phyloP scores from a whole-genome alignment of 2,329 filamentous ascomycete genomes.

The Trichoderma endophyticum region DNA sequence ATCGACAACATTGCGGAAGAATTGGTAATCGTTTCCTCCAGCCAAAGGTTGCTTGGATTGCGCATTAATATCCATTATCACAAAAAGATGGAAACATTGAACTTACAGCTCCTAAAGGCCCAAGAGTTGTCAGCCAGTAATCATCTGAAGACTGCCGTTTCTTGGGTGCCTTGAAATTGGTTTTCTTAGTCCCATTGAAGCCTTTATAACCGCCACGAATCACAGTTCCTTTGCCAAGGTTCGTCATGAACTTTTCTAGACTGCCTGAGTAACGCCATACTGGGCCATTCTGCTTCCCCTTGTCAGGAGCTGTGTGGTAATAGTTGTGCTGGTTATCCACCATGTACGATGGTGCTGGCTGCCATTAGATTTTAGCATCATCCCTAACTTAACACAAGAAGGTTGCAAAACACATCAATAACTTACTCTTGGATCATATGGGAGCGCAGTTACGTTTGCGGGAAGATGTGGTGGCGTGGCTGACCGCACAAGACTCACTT shows the following conservation, averaged over 20 bases:
- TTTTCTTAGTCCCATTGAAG: background rate
- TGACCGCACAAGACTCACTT: background rate
- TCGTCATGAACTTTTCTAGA: background rate
- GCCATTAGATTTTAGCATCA: background rate
- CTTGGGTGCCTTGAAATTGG: background rate
- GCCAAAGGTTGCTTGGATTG: background rate
- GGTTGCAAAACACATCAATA: background rate
- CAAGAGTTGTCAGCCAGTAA: background rate
- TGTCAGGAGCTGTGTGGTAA: background rate
- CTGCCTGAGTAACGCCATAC: background rate
- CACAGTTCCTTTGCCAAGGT: background rate
- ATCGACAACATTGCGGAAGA: background rate
- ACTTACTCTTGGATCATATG: background rate
- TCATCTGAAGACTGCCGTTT: background rate
- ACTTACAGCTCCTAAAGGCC: background rate
- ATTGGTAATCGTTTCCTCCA: background rate
- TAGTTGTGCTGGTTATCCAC: background rate
- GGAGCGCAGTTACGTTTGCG: background rate
- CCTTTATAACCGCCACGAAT: background rate
- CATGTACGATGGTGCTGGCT: background rate
- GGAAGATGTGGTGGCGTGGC: background rate
- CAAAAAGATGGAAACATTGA: background rate
- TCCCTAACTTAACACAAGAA: accelerated
- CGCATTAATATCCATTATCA: background rate
- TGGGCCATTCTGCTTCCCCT: background rate